phyloP scores from a whole-genome alignment of 805 yeast genomes.

The Ogataea methylovora region DNA sequence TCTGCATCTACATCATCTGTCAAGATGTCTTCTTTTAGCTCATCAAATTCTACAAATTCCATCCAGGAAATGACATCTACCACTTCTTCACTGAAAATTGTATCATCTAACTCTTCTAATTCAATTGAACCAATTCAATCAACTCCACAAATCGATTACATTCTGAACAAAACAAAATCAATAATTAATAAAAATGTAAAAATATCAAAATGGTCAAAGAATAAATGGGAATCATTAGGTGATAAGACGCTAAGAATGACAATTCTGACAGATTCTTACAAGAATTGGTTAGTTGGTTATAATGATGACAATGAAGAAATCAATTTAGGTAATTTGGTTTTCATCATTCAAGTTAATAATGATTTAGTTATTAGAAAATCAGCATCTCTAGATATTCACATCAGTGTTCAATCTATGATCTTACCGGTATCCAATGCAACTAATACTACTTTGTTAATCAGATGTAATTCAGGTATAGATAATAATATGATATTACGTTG shows the following conservation, averaged over 20 bases:
- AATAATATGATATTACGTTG: not conserved
- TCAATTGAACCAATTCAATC: not conserved
- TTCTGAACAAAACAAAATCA: slow-evolving; percentile 7
- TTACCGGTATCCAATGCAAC: too few species aligned
- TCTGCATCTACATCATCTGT: too few species aligned
- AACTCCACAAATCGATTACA: slow-evolving; percentile 3
- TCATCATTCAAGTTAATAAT: slow-evolving; percentile 10
- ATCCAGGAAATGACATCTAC: too few species aligned
- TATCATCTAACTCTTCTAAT: not conserved
- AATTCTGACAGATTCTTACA: slow-evolving; percentile 8
- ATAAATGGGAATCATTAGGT: slow-evolving; percentile 17
- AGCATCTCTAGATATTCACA: slow-evolving; percentile 13
- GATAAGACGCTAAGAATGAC: too few species aligned
- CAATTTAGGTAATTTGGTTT: slow-evolving; percentile 5
- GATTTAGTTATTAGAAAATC: slow-evolving; percentile 10
- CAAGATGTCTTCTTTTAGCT: too few species aligned
- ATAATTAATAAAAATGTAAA: slow-evolving; percentile 15
- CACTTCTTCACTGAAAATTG: too few species aligned
- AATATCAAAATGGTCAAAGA: slow-evolving; percentile 17
- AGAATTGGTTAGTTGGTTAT: slow-evolving; percentile 10
- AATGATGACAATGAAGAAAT: slow-evolving; percentile 3
- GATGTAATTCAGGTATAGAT: not conserved
- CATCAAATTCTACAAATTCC: too few species aligned
- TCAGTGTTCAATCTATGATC: too few species aligned
- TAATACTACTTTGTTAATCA: too few species aligned